Evolutionary conservation across 176 grass and related monocot species (phyloP), one percentile per base, ranked within the genome.

Genomic region (Eragrostis nindensis): DNA sequence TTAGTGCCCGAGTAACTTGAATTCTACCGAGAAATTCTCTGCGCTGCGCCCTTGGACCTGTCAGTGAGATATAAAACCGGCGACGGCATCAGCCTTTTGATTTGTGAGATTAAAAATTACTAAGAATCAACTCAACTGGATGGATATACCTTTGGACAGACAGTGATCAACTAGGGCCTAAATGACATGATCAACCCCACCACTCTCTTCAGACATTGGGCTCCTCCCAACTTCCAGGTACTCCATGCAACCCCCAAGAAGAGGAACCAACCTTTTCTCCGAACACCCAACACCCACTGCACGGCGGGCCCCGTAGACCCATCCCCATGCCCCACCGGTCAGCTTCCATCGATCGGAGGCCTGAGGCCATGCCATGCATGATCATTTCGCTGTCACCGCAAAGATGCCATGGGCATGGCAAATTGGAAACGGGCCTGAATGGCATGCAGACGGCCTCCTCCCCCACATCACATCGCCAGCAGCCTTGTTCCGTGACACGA

Each of bases 371-470:
- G 64, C 3, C 54, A 41, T 13, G 27, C 55, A 66, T 40, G 82
- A 81, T 89, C 40, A 41, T 81, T 69, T 46, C 86, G 7, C 62
- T 36, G 42, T 49, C 81, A 75, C 83, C 64, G 52, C 80, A 89
- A 82, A 85, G 48, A 27, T 64, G 62, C 61, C 62, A 53, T 38
- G 45, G 45, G 62, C 29, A 32, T 80, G 59, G 68, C 68, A 55
- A 59, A 25, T 59, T 53, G 19, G 74, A 54, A 14, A 66, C 76
- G 62, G 42, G 55, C n/a, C 68, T 50, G 75, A 59, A 38, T 24
- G 40, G 4, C 83, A 72, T 52, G 85, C 68, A 78, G 62, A 17
- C 8, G 27, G 59, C 68, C 53, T 25, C 84, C 25, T 49, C 48
- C 26, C 43, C 21, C 19, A 14, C 62, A 70, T 79, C 80, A 42